These are phyloP conservation scores for Suillus bovinus DNA, from an alignment of 768 basidiomycete species.

Conservation along the genomic window DNA sequence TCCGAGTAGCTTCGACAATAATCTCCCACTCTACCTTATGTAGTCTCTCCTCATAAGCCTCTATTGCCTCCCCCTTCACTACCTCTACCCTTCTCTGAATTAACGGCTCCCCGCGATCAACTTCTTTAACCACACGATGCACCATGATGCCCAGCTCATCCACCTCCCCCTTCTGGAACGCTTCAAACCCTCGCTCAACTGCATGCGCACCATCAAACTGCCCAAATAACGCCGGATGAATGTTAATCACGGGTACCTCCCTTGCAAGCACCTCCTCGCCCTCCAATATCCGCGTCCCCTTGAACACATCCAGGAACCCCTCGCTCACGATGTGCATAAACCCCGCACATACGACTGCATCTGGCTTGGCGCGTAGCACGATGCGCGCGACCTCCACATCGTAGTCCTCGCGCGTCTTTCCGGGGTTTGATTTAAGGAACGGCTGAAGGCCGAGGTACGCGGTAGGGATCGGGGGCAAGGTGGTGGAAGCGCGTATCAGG, in stretches of 20 bases:
- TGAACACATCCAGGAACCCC: no score
- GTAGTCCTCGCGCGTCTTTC: conserved; percentile 79
- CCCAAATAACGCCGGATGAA: no score
- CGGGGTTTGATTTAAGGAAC: conserved; percentile 72
- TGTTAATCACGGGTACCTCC: no score
- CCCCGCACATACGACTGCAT: conserved; percentile 92
- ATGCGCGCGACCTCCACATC: conserved; percentile 77
- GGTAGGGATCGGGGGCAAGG: conserved; percentile 78
- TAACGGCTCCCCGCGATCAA: conserved; percentile 89
- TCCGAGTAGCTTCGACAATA: no score
- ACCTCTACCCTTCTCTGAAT: conserved; percentile 80
- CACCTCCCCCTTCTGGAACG: conserved; percentile 82
- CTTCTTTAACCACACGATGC: conserved; percentile 89
- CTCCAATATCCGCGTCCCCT: no score
- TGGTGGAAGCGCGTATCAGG: conserved; percentile 68
- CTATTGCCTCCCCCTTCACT: conserved; percentile 66
- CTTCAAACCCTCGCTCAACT: conserved; percentile 88
- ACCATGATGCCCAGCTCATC: conserved; percentile 85
- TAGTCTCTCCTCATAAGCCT: conserved; percentile 73
- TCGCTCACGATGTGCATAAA: no score
- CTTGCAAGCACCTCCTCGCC: no score
- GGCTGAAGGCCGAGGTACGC: conserved; percentile 83
- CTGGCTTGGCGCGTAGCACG: conserved; percentile 64
- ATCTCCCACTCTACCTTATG: no score
- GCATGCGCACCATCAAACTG: no score